Percentiles rank a stretch among this genome's conserved stretches.
These are phyloP conservation scores for Austroboletus niveus DNA, from an alignment of 1,284 basidiomycete species.

Conservation along the genomic window DNA sequence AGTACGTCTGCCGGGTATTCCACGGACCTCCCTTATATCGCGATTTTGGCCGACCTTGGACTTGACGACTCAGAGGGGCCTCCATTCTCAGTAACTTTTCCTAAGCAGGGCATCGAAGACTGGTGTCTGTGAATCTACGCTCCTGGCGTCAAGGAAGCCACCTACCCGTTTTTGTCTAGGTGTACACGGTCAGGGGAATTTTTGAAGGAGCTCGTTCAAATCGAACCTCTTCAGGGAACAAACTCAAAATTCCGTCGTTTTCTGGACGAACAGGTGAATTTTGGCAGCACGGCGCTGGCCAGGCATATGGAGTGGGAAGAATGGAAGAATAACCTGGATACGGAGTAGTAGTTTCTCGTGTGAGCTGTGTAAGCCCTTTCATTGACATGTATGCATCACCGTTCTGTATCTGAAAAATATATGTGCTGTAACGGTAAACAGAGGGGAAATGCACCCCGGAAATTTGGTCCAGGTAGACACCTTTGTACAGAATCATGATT, in stretches of 20 bases:
- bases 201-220: not conserved
- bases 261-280: slow-evolving; percentile 2
- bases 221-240: not conserved
- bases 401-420: too few relatives aligned
- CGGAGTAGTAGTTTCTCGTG: not conserved
- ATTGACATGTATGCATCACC: too few relatives aligned
- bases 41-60: slow-evolving; percentile 13
- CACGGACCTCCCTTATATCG: slow-evolving; percentile 1
- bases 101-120: not conserved
- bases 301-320: slow-evolving; percentile 9
- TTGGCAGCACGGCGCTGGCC: not conserved
- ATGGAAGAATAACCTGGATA: not conserved
- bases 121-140: slow-evolving; percentile 8
- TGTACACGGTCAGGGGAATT: not conserved
- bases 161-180: slow-evolving; percentile 3
- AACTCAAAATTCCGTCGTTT: not conserved
- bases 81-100: not conserved
- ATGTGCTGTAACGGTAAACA: too few relatives aligned
- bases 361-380: too few relatives aligned
- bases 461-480: too few relatives aligned
- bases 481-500: too few relatives aligned
- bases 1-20: too few relatives aligned
- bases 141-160: not conserved
- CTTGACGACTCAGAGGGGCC: too few relatives aligned
- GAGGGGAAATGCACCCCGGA: too few relatives aligned